Conservation (phyloP, 192 early-diverging fungal genomes). For the Mortierella alpina region DNA sequence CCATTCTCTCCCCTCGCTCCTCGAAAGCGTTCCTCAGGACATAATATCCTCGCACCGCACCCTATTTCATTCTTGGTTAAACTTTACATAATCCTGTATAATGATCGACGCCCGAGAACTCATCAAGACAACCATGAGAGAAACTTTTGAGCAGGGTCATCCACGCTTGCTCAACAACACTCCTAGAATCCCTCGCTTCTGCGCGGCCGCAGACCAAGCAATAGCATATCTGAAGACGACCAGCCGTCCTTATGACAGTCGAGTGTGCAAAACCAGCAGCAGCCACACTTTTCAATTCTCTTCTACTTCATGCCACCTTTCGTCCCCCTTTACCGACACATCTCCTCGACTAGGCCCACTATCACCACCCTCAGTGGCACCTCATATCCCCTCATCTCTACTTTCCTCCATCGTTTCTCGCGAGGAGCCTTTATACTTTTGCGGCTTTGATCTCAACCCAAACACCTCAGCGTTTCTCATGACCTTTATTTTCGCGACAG, state of each 20-base stretch:
- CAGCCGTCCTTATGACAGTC: too few species aligned
- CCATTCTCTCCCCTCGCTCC: neutral
- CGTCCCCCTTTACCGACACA: too few species aligned
- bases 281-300: neutral
- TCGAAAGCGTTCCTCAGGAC: neutral
- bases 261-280: too few species aligned
- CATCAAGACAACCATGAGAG: conserved; percentile 3
- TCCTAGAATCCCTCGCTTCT: neutral
- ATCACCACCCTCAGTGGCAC: neutral
- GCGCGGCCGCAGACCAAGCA: neutral
- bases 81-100: neutral
- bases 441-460: conserved; percentile 49
- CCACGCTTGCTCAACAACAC: neutral
- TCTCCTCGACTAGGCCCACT: neutral
- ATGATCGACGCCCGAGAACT: conserved; percentile 22
- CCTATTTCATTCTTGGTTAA: neutral
- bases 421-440: conserved; percentile 26
- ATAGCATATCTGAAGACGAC: too few species aligned
- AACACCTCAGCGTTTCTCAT: conserved; percentile 33
- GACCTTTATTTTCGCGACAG: conserved; percentile 13
- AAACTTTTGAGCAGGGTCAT: neutral
- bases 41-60: neutral
- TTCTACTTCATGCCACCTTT: too few species aligned
- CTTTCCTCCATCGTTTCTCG: conserved; percentile 1
- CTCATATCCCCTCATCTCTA: neutral